Evolutionary conservation across 2,329 filamentous ascomycete genomes (phyloP), one percentile per base, ranked within the genome.

Genomic region (Fusarium xyrophilum): DNA sequence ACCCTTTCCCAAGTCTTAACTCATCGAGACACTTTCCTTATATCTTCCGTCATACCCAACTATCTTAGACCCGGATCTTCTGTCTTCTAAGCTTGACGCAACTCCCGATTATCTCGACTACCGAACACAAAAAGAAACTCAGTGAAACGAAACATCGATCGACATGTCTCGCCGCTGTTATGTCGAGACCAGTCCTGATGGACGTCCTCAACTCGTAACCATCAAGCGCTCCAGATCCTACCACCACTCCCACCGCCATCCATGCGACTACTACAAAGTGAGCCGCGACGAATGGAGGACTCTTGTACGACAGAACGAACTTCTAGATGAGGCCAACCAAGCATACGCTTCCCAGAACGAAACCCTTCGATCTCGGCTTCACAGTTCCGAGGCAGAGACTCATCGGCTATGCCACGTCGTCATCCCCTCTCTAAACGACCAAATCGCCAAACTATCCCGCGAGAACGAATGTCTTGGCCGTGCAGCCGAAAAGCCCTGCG

Each of bases 391-490:
- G 46, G 72, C 73, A 30, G 81, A 82, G 35, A 71, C 74, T 28
- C 76, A 79, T 36, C 75, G 77, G 27, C 72, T 80, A 8, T 59
- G 68, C 28, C 72, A 75, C 27, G 72, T 74, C 62, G 73, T 77
- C 60, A 68, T 81, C 9, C 78, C 78, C 2, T 71, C 79, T 40
- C 76, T 83, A 3, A 75, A 80, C 61, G 73, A 71, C n/a, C 76
- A 80, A 60, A 74, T 82, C 55, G 72, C 70, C 35, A 65, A 73
- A 13, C 77, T 84, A 7, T 65, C 71, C 5, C 75, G 75, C 19
- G 80, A 83, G 33, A 83, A 83, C 65, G 73, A 76, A 19, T 73
- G 76, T 11, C 76, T 84, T 8, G 78, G 80, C 15, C 76, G 75
- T n/a, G 75, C 77, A 10, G 63, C 79, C 38, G 79, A 81, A 32